Percentiles rank a stretch among this genome's conserved stretches.
phyloP scores from a whole-genome alignment of 2,329 filamentous ascomycete species.

The Pyrenochaeta sp. region DNA sequence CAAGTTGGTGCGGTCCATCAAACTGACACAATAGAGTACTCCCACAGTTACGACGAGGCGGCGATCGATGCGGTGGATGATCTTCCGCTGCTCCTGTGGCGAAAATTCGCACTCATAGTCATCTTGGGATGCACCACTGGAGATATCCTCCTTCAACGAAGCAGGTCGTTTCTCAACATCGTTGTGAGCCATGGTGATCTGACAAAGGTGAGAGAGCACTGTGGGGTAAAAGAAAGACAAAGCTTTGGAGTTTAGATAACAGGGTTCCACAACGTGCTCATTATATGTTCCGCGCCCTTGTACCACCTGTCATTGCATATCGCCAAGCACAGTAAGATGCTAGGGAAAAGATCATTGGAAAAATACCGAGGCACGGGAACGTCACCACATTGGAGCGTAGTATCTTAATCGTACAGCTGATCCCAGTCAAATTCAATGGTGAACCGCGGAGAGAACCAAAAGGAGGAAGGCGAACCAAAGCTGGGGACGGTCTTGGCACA shows the following conservation, averaged over 20 bases:
- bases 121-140: conserved; percentile 29
- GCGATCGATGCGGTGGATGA: conserved; percentile 74
- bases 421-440: conserved; percentile 2
- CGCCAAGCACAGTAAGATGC: conserved; percentile 20
- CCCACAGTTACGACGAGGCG: conserved; percentile 59
- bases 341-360: conserved; percentile 15
- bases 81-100: conserved; percentile 69
- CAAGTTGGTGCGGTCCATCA: conserved; percentile 84
- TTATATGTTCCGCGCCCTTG: conserved; percentile 19
- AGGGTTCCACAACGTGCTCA: conserved; percentile 7
- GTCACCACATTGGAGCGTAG: conserved; percentile 10
- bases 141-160: conserved; percentile 34
- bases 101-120: conserved; percentile 58
- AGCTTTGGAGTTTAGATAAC: conserved; percentile 7
- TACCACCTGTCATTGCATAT: conserved; percentile 18
- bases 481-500: conserved; percentile 35
- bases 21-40: conserved; percentile 74
- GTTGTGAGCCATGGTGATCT: conserved; percentile 26
- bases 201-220: conserved; percentile 1
- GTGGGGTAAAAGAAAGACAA: conserved; percentile 5
- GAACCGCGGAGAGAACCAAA: conserved; percentile 13
- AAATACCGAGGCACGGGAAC: conserved; percentile 37
- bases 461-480: conserved; percentile 19
- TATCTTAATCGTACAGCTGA: conserved; percentile 5
- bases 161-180: conserved; percentile 36